A percentile compares a stretch with the other conserved stretches of the same genome.
Evolutionary conservation across 2,329 filamentous ascomycete species (phyloP).

Genomic region (Diaporthe helianthi): DNA sequence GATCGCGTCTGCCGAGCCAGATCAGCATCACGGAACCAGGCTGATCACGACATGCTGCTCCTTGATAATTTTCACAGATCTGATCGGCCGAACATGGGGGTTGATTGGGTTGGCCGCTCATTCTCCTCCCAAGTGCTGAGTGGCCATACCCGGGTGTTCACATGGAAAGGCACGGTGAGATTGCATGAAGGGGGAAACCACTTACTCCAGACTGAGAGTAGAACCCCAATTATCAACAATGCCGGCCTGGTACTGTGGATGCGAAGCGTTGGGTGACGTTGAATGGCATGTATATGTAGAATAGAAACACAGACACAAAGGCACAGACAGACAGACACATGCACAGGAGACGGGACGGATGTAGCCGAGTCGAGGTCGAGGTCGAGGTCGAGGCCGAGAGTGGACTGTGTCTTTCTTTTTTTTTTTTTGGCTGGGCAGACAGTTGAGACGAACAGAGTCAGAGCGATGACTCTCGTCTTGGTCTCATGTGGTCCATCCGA

Average conservation of each 20-base stretch:
- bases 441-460: slow-evolving; percentile 19
- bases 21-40: slow-evolving; percentile 24
- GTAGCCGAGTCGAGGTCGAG: slow-evolving; percentile 19
- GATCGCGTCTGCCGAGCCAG: slow-evolving; percentile 21
- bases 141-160: neutral
- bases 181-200: neutral
- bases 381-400: slow-evolving; percentile 14
- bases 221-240: neutral
- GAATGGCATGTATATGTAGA: neutral
- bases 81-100: neutral
- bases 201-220: slow-evolving; percentile 3
- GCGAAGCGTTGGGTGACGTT: slow-evolving; percentile 5
- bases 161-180: neutral
- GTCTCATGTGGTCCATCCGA: slow-evolving; percentile 1
- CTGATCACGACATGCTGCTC: neutral
- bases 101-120: neutral
- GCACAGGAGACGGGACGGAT: slow-evolving; percentile 19
- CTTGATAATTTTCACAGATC: neutral
- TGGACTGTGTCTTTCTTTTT: no score
- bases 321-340: slow-evolving; percentile 10
- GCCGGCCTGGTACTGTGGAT: neutral
- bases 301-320: slow-evolving; percentile 20
- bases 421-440: neutral
- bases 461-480: neutral
- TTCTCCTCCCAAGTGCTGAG: neutral